Base-by-base conservation (phyloP, 306 rosid genomes). In the Pterocarpus santalinus region DNA sequence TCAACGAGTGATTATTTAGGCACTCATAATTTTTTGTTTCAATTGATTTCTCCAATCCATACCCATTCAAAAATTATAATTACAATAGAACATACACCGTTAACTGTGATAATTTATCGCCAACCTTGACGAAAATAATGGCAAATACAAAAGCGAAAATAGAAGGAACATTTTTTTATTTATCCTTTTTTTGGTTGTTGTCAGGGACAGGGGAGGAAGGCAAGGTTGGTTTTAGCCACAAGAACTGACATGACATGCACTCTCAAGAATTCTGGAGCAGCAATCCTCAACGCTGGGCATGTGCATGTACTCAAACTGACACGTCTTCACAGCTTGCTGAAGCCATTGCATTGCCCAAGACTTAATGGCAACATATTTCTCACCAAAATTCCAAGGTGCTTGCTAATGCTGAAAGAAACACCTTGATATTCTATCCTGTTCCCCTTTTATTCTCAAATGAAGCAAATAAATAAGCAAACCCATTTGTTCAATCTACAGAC, bases 391-490 rank as follows among this genome's bases (percentile, higher is more conserved):
- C 73, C 77, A 72, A 32, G 63, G 67, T 7, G 39, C n/a, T 47
- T 4, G 33, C 12, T 47, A 73, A 68, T 44, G 80, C 77, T 58
- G 75, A 64, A 63, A 67, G 28, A 22, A 39, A 39, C 39, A 68
- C 81, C 28, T 73, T 47, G 39, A 67, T 44, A 43, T 79, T 70
- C 86, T 81, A 83, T 44, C 53, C 8, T 34, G 67, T 74, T 67
- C 47, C 69, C 55, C 70, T 56, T 64, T 85, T 86, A 74, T 82
- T 86, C 75, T 83, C 76, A 80, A 74, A 76, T 75, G 56, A 71
- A 80, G 69, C 73, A 77, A 88, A 84, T 36, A 75, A 82, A 77
- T 57, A 77, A 85, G 8, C 79, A 68, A 49, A 82, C 85, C 81
- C 82, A 80, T 65, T 80, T 76, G 67, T 71, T 75, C 87, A 76